Evolutionary conservation across 257 asterid genomes (phyloP).

Genomic region (Rehmannia glutinosa): DNA sequence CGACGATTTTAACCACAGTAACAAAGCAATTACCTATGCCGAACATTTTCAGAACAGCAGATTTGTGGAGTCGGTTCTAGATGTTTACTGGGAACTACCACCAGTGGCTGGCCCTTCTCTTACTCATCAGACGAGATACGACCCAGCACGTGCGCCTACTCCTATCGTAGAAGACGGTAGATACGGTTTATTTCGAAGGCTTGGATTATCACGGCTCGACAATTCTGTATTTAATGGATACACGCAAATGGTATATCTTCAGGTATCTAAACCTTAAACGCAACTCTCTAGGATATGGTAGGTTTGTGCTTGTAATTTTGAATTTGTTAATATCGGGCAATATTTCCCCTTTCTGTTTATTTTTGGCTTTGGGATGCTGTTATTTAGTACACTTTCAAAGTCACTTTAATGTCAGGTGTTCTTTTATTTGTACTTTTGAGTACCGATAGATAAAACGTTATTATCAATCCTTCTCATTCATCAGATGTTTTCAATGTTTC

Average conservation of each 20-base stretch:
- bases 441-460: not conserved
- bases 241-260: conserved; percentile 97
- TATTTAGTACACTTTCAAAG: too few relatives aligned
- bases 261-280: conserved; percentile 57
- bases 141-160: conserved; percentile 75
- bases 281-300: conserved; percentile 15
- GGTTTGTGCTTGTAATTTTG: conserved; percentile 26
- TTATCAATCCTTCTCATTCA: too few relatives aligned
- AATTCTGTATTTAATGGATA: conserved; percentile 85
- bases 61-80: conserved; percentile 79
- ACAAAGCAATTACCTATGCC: conserved; percentile 53
- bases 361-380: conserved; percentile 7
- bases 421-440: not conserved
- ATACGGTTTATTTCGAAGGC: conserved; percentile 64
- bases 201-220: conserved; percentile 62
- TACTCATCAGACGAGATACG: conserved; percentile 92
- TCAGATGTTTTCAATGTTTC: too few relatives aligned
- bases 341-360: too few relatives aligned
- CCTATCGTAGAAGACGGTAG: conserved; percentile 93
- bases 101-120: conserved; percentile 98
- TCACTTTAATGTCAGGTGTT: not conserved
- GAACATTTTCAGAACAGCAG: conserved; percentile 87
- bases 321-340: conserved; percentile 25
- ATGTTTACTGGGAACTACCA: conserved; percentile 94
- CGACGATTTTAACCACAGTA: conserved; percentile 88